phyloP scores from a whole-genome alignment of 345 rosid species.

The Noccaea caerulescens region DNA sequence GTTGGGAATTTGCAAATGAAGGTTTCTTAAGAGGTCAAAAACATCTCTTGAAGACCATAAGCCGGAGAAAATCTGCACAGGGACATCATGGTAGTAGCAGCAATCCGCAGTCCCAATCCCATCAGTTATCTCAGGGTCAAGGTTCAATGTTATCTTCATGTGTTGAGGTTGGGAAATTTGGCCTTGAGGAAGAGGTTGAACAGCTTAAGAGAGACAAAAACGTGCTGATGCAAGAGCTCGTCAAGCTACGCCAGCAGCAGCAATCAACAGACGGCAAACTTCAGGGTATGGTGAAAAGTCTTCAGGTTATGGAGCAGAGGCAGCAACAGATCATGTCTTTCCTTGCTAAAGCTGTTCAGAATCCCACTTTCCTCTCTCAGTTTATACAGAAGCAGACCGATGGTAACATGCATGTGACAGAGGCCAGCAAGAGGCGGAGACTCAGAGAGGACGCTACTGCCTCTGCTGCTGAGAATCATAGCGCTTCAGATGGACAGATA shows the following conservation, averaged over 20 bases:
- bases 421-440: slow-evolving; percentile 60
- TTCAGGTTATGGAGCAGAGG: slow-evolving; percentile 62
- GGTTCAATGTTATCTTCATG: slow-evolving; percentile 49
- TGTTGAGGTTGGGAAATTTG: slow-evolving; percentile 65
- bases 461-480: slow-evolving; percentile 17
- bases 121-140: slow-evolving; percentile 46
- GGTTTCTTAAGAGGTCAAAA: slow-evolving; percentile 50
- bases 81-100: slow-evolving; percentile 39
- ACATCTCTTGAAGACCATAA: slow-evolving; percentile 51
- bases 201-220: slow-evolving; percentile 65
- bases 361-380: slow-evolving; percentile 56
- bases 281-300: slow-evolving; percentile 55
- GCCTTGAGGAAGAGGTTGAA: slow-evolving; percentile 63
- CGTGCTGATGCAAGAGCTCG: slow-evolving; percentile 63
- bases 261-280: slow-evolving; percentile 56
- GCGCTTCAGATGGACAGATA: slow-evolving; percentile 54
- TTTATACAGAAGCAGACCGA: slow-evolving; percentile 59
- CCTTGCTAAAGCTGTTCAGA: slow-evolving; percentile 58
- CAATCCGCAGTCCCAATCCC: slow-evolving; percentile 45
- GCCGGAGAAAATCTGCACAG: slow-evolving; percentile 52
- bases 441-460: slow-evolving; percentile 40
- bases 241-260: slow-evolving; percentile 58
- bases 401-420: slow-evolving; percentile 46
- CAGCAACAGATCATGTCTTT: slow-evolving; percentile 67
- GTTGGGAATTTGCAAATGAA: slow-evolving; percentile 60